These are phyloP conservation scores for Pseudogymnoascus sp. DNA, from an alignment of 2,329 filamentous ascomycete species.

Conservation along the genomic window DNA sequence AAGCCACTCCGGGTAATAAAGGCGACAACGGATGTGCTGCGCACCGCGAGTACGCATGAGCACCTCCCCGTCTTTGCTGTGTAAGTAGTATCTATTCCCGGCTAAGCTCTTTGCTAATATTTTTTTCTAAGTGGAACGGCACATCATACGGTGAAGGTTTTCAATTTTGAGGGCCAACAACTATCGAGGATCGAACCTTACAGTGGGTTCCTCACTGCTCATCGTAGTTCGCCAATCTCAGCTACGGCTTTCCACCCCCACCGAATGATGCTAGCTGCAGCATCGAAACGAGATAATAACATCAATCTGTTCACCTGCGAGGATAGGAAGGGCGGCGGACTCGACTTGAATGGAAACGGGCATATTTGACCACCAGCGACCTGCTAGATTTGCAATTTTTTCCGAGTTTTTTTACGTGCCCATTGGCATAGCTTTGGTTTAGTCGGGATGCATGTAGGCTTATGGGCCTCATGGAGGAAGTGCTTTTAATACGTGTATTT, in stretches of 20 bases:
- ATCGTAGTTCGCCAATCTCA: conserved; percentile 71
- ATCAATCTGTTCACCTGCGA: conserved; percentile 79
- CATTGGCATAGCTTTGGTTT: conserved; percentile 4
- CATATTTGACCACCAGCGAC: not conserved
- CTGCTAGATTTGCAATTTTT: conserved; percentile 7
- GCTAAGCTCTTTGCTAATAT: conserved; percentile 20
- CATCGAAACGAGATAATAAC: conserved; percentile 77
- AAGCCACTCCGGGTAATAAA: conserved; percentile 63
- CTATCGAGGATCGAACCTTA: conserved; percentile 84
- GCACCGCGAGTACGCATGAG: conserved; percentile 87
- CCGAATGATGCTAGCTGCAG: conserved; percentile 79
- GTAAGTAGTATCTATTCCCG: conserved; percentile 45
- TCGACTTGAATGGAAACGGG: conserved; percentile 7
- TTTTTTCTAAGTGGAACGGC: conserved; percentile 63
- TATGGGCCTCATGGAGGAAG: not conserved
- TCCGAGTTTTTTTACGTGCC: not conserved
- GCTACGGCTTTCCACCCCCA: conserved; percentile 94
- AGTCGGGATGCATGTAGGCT: not conserved
- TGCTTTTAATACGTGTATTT: conserved; percentile 6
- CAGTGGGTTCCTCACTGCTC: conserved; percentile 76
- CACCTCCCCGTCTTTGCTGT: conserved; percentile 92
- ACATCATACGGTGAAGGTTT: conserved; percentile 79
- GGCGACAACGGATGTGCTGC: conserved; percentile 67
- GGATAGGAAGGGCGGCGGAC: conserved; percentile 31
- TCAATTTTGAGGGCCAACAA: conserved; percentile 74